A percentile compares a stretch with the other conserved stretches of the same genome.
phyloP scores from a whole-genome alignment of 108 stramenopile genomes.

The Nitzschia palea region DNA sequence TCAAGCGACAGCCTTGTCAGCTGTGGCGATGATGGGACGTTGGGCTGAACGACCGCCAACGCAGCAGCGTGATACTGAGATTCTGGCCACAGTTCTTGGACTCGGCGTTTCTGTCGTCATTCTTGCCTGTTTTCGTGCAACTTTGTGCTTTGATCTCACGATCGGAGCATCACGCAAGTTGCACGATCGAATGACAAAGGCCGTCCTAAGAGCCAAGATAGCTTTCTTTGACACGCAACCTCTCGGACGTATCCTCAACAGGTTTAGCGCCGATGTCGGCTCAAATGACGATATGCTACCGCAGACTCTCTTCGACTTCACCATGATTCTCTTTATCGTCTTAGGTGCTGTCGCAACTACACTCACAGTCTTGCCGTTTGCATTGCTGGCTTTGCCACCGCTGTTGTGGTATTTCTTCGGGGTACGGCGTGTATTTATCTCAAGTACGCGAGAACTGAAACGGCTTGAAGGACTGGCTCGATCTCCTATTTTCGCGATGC shows the following conservation, averaged over 20 bases:
- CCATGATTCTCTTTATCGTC: conserved; percentile 53
- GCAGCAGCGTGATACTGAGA: conserved; percentile 38
- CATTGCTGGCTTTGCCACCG: conserved; percentile 58
- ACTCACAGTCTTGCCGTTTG: conserved; percentile 56
- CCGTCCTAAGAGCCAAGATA: conserved; percentile 74
- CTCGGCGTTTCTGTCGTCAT: conserved; percentile 40
- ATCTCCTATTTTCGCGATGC: conserved; percentile 78
- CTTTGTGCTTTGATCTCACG: conserved; percentile 43
- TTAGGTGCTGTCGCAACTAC: conserved; percentile 57
- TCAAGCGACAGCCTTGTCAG: conserved; percentile 48
- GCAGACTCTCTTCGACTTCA: conserved; percentile 60
- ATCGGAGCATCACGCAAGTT: conserved; percentile 63
- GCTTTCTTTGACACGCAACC: conserved; percentile 88
- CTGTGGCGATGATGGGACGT: conserved; percentile 50
- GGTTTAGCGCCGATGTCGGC: conserved; percentile 73
- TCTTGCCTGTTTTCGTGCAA: conserved; percentile 42
- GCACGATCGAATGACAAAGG: conserved; percentile 70
- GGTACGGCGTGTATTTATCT: conserved; percentile 59
- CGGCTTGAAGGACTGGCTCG: conserved; percentile 74
- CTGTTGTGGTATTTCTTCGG: conserved; percentile 67
- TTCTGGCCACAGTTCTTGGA: conserved; percentile 46
- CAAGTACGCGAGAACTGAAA: conserved; percentile 71
- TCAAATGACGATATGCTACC: conserved; percentile 70
- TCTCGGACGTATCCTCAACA: conserved; percentile 78
- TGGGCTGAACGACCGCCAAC: conserved; percentile 53